phyloP scores from a whole-genome alignment of 805 yeast species.

The Candida coquimbonensis region DNA sequence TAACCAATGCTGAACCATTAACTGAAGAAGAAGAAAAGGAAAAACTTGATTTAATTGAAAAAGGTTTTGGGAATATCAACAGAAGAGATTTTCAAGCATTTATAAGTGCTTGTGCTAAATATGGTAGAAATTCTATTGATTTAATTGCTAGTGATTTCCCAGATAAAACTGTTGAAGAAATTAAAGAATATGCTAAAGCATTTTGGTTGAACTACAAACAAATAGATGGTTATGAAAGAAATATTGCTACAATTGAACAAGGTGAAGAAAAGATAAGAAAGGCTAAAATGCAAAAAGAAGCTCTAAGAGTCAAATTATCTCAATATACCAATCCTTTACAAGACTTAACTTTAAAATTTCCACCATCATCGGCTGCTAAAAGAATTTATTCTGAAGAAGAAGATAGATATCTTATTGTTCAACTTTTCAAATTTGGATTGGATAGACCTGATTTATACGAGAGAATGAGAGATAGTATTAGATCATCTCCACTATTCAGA shows the following conservation, averaged over 20 bases:
- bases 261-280: constrained; percentile 82
- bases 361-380: constrained; percentile 61
- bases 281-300: constrained; percentile 64
- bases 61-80: constrained; percentile 80
- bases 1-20: constrained; percentile 69
- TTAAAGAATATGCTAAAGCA: constrained; percentile 63
- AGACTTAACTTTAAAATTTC: constrained; percentile 64
- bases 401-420: constrained; percentile 79
- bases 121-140: constrained; percentile 70
- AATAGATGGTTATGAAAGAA: constrained; percentile 86
- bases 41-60: constrained; percentile 48
- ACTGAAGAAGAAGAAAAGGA: constrained; percentile 73
- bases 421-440: constrained; percentile 72
- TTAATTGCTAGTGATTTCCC: constrained; percentile 68
- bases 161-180: constrained; percentile 75
- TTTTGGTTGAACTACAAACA: constrained; percentile 78
- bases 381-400: constrained; percentile 81
- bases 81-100: constrained; percentile 84
- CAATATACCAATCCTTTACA: constrained; percentile 70
- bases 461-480: constrained; percentile 63
- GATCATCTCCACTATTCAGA: constrained; percentile 69
- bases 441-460: constrained; percentile 78
- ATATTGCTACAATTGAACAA: constrained; percentile 68
- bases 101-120: constrained; percentile 63
- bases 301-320: constrained; percentile 67